Evolutionary conservation across 2,329 filamentous ascomycete species (phyloP), one percentile per base, ranked within the genome.

Genomic region (Paraconiothyrium brasiliense): DNA sequence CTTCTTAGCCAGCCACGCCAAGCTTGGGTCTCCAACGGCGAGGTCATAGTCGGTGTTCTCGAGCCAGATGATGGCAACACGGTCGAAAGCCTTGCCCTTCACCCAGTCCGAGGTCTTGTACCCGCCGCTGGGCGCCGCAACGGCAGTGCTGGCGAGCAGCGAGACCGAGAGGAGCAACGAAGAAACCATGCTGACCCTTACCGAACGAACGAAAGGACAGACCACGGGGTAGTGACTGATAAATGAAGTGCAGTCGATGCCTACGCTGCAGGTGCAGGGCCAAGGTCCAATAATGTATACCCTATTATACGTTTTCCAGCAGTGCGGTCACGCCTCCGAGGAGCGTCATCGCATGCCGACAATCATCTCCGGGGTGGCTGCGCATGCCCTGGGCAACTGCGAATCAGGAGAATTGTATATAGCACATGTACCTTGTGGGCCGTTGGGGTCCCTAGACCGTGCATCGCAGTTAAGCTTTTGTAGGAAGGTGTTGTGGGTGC

Each of bases 41-140:
- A 88, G 85, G 56, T 87, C 84, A 67, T 86, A 93, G 77, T 87
- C 84, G 52, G 89, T 91, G 75, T 94, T 94, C 81, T 94, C 92
- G 51, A 93, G 84, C 89, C 90, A 94, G 76, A 94, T 88, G 60
- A 88, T 86, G 58, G 88, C 87, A 63, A 92, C 86, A 16, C 91
- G 87, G 73, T 93, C 86, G 73, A 94, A 94, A 0, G 84, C 87
- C 73, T 89, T 87, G 64, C 92, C 92, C 73, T 87, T 84, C 55
- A 93, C 87, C 70, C 87, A 75, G 74, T 84, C 89, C 35, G 84
- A 87, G 10, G 61, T 62, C 41, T 54, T 51, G 56, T 43, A 32
- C 41, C 20, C 50, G 8, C 24, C 37, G 8, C 39, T 32, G 32
- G 41, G 43, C 1, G 41, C 50, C 27, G 49, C 54, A 48, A 51